Evolutionary conservation across 2,329 filamentous ascomycete genomes (phyloP).

Genomic region (Periconia sp.): DNA sequence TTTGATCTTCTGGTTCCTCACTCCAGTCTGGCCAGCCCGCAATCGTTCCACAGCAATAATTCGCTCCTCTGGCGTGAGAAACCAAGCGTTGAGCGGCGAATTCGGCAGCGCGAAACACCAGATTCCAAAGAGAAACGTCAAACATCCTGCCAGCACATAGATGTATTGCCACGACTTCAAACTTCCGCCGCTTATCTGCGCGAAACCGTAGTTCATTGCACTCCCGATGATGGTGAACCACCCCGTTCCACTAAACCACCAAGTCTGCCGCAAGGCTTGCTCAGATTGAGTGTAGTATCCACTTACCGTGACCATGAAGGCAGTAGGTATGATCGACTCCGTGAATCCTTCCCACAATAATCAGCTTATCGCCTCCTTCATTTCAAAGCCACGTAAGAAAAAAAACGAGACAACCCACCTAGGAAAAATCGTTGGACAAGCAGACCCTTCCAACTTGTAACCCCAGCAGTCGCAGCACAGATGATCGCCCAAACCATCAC

Average conservation of each 20-base stretch:
- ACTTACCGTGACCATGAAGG: slow-evolving; percentile 57
- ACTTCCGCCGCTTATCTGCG: slow-evolving; percentile 35
- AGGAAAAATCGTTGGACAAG: slow-evolving; percentile 59
- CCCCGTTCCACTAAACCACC: slow-evolving; percentile 65
- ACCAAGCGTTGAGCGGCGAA: slow-evolving; percentile 59
- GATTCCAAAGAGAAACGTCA: slow-evolving; percentile 63
- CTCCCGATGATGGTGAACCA: slow-evolving; percentile 37
- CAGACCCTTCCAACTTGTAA: slow-evolving; percentile 64
- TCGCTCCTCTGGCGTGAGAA: slow-evolving; percentile 63
- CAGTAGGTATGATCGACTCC: slow-evolving; percentile 59
- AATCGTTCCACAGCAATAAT: slow-evolving; percentile 55
- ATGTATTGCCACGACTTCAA: slow-evolving; percentile 66
- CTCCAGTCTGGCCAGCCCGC: slow-evolving; percentile 52
- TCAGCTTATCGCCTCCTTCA: no score
- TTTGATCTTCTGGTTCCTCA: slow-evolving; percentile 56
- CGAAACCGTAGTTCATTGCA: slow-evolving; percentile 41
- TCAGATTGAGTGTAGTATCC: slow-evolving; percentile 46
- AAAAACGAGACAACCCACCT: slow-evolving; percentile 30
- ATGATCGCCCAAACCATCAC: slow-evolving; percentile 68
- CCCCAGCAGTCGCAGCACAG: slow-evolving; percentile 69
- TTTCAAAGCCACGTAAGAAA: no score
- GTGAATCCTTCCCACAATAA: slow-evolving; percentile 47
- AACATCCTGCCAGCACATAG: slow-evolving; percentile 61
- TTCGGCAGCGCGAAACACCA: slow-evolving; percentile 70
- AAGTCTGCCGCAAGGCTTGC: slow-evolving; percentile 57